Base-by-base conservation (phyloP, 2,329 filamentous ascomycete genomes). In the Colletotrichum musicola region DNA sequence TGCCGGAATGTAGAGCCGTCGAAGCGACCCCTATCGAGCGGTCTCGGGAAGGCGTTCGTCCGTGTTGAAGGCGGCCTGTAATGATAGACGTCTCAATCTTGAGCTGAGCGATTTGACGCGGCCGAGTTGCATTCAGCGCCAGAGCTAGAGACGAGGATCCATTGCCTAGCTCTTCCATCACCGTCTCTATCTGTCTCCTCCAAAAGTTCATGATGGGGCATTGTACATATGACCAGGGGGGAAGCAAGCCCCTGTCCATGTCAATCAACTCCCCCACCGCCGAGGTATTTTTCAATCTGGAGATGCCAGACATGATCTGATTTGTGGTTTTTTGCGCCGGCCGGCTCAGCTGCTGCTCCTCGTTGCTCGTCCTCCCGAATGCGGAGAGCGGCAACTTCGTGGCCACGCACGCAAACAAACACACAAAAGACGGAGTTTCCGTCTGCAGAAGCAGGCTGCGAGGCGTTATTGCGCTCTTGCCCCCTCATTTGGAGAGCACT, bases 301-400 rank as follows among this genome's bases (percentile, higher is more conserved):
- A 25, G 46, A 46, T 60, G 40, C 46, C 18, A 6, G 42, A 40
- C 57, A 60, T 50, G 46, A 51, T 60, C 57, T 60, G 57, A 60
- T 50, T 60, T 51, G 57, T 6, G 14, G 57, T 56, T 12, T 55
- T 60, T 60, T 50, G 18, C 30, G 7, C 0, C 44, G 44, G 16
- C 22, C 42, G 5, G 22, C 55, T 38, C 40, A 38, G 44, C 30
- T 10, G 27, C 27, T 9, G 30, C 6, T 35, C 6, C 30, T 35
- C 22, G 3, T 35, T 35, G 30, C 30, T 35, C 30, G 30, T 35
- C 30, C 30, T 42, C 13, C 13, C 40, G 13, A 14, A 42, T 42
- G 40, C 40, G 40, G 40, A 14, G 38, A 40, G 14, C 40, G 40
- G 40, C 40, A 42, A 14, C 40, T 14, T 42, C 16, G 40, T 14